Evolutionary conservation across 768 basidiomycete genomes (phyloP), one percentile per base, ranked within the genome.

Genomic region (Leccinum ochraceum): DNA sequence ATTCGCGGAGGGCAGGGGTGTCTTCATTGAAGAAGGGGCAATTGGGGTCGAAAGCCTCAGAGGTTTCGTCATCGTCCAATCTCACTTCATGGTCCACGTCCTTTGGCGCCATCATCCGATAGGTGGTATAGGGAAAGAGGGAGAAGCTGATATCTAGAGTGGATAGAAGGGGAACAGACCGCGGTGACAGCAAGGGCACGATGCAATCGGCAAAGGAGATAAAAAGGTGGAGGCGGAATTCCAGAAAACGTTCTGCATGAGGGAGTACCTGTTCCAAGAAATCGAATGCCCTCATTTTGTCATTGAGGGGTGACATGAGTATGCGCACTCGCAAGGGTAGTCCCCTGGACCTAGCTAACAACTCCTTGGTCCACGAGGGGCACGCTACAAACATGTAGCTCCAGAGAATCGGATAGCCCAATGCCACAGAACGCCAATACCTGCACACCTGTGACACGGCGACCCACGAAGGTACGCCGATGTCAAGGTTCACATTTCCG

Each of bases 381-480:
- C 20, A 42, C 16, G 13, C 54, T 24, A 59, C 17, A 26, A 57
- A 59, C 58, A 59, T n/a, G 30, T 57, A 53, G 28, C 30, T 24
- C 58, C 58, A 59, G 30, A 59, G 55, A 5, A 17, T 34, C 16
- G 55, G 55, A 34, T 14, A 44, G 14, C 30, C 22, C 9, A 58
- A 58, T 17, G 39, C 58, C 22, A 57, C 30, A 1, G 11, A 44
- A 58, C 55, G 58, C 58, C 58, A 57, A 26, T 2, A 3, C 30
- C 55, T 57, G 55, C 58, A 59, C 10, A 58, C 30, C 14, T 58
- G 9, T 10, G 58, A 34, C 17, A 59, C 58, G 17, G n/a, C 34
- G 17, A 46, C 42, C 55, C 56, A 59, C 17, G 8, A 7, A 13
- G 56, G 56, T 13, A 59, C 26, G 17, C 56, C 42, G 10, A 8